These are phyloP conservation scores for Aspergillus thermomutatus DNA, from an alignment of 2,329 filamentous ascomycete genomes.

Conservation along the genomic window DNA sequence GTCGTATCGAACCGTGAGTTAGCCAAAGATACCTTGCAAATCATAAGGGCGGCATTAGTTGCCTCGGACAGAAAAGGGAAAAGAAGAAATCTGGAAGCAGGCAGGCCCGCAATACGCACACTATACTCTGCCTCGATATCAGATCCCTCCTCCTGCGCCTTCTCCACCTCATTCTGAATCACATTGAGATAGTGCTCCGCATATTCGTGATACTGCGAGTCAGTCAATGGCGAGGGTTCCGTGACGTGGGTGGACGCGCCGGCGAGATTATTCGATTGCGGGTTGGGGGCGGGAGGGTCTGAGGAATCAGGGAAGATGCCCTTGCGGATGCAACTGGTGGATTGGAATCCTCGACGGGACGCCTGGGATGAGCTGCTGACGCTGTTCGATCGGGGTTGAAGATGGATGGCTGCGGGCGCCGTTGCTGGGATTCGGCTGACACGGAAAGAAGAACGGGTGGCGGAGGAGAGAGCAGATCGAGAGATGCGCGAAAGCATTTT, in stretches of 20 bases:
- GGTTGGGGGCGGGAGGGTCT: conserved; percentile 47
- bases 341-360: conserved; percentile 31
- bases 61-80: neutral
- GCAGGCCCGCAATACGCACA: conserved; percentile 52
- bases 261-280: conserved; percentile 39
- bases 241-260: conserved; percentile 41
- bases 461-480: conserved; percentile 31
- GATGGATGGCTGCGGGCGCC: conserved; percentile 9
- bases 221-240: conserved; percentile 63
- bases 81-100: neutral
- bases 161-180: conserved; percentile 62
- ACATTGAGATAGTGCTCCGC: conserved; percentile 71
- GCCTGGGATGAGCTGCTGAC: conserved; percentile 7
- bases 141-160: conserved; percentile 65
- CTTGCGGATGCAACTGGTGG: conserved; percentile 36
- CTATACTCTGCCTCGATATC: conserved; percentile 87
- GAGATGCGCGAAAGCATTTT: conserved; percentile 43
- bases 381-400: conserved; percentile 10
- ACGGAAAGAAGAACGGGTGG: conserved; percentile 21
- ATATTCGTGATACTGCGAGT: conserved; percentile 70
- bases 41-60: neutral
- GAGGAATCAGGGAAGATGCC: conserved; percentile 60
- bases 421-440: conserved; percentile 13
- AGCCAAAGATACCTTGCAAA: neutral
- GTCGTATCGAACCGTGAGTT: neutral